Base-by-base conservation (phyloP, 2,329 filamentous ascomycete species). In the Dothideomycetidae sp. region DNA sequence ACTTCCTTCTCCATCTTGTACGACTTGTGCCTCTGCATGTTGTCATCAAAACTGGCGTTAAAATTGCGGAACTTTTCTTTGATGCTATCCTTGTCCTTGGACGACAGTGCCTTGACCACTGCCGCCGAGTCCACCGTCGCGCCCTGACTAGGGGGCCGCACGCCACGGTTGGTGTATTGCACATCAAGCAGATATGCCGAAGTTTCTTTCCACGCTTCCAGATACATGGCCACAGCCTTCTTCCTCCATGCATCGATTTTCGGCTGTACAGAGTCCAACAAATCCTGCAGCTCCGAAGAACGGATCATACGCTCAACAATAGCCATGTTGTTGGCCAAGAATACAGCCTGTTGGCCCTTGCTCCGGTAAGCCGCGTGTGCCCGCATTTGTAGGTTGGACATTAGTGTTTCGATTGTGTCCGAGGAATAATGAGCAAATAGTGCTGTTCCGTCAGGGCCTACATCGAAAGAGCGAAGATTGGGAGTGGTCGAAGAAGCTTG, bases 21-120 rank as follows among this genome's bases (percentile, higher is more conserved):
- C 17, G 70, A 66, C 61, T 85, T 90, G 62, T 98, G 88, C 42
- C 75, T 77, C 19, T 70, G 61, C 5, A 94, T 76, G 58, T 94
- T 71, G 18, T 93, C 86, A 46, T 98, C 90, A 53, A 98, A 98
- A 31, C 72, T 75, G 5, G 71, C 66, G 56, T 98, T 98, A 66
- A 98, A 98, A 29, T 75, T 74, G 50, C 81, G 76, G 59, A 94
- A 98, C 60, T 96, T 96, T 58, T 84, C 77, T 61, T 98, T 98
- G 61, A 96, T 93, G 41, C 77, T 78, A 54, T 98, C 90, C 58
- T 88, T 92, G 54, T 98, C 90, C 57, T 93, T 94, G 50, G 78
- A 84, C 31, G 73, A 76, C 3, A 96, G 66, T 1, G 73, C 73
- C 58, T 93, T 93, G 42, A 96, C 68, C 41, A 94, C 81, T 1